Evolutionary conservation across 2,329 filamentous ascomycete species (phyloP), one percentile per base, ranked within the genome.

Genomic region (Xylaria sp.): DNA sequence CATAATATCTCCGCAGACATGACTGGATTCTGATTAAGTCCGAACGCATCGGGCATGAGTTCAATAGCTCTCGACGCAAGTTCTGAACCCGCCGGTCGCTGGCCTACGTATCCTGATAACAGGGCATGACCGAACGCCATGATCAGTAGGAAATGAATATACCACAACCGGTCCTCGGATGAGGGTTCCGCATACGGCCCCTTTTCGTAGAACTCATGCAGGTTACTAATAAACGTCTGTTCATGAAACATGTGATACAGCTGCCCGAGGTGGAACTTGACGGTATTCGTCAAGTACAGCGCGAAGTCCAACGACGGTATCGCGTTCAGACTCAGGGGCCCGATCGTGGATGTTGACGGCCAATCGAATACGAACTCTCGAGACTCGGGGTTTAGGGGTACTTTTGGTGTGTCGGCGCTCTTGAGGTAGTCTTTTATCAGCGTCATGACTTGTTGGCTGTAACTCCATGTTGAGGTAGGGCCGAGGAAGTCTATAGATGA

Each of bases 231-330:
- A 19, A 58, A 58, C 0, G 56, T 52, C 18, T 57, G 23, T 16
- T 57, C 55, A 11, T 57, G 55, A 42, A 58, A 58, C 37, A 58
- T 39, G 11, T 58, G 56, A 16, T 58, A 58, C 4, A 58, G 44
- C 13, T 54, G 51, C 4, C 56, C 51, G 2, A 58, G 44, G 44
- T 54, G 51, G 44, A 58, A 58, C 13, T 58, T 54, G 18, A 54
- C 51, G 8, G 56, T 58, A 37, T 48, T 53, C 52, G 44, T 54
- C 19, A 58, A 54, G 51, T 54, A 53, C 8, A 58, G 13, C 11
- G 56, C 51, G 16, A 53, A 54, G 18, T 58, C 56, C 34, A 54
- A 10, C 18, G 50, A 53, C 4, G 51, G 56, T 3, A 58, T 42
- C 9, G 44, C 18, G 23, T 19, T 54, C 13, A 54, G 50, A 16